These are phyloP conservation scores for Dryadomyces quercivorus DNA, from an alignment of 2,329 filamentous ascomycete species.

Conservation along the genomic window DNA sequence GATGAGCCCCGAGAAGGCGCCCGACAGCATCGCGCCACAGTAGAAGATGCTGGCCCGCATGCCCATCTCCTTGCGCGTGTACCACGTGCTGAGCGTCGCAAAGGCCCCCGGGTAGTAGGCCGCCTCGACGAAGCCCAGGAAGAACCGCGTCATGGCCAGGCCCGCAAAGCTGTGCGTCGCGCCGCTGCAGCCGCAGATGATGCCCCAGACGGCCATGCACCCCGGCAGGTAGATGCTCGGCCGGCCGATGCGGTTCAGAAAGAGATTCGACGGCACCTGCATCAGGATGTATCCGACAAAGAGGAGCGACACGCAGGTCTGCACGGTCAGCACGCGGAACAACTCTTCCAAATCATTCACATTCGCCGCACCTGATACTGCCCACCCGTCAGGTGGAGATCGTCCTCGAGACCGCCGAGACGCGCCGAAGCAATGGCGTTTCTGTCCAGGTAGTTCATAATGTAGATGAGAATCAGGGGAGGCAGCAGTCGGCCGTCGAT, in stretches of 20 bases:
- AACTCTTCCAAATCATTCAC: too few relatives aligned
- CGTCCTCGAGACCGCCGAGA: constrained; percentile 32
- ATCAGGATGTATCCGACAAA: constrained; percentile 17
- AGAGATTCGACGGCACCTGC: constrained; percentile 16
- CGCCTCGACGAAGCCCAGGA: constrained; percentile 23
- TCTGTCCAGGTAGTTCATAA: constrained; percentile 53
- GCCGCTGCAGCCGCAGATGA: constrained; percentile 16
- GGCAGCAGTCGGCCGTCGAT: constrained; percentile 55
- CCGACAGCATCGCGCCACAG: constrained; percentile 50
- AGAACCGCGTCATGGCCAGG: constrained; percentile 21
- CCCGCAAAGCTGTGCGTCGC: constrained; percentile 17
- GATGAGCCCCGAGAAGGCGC: constrained; percentile 51
- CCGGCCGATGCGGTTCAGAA: constrained; percentile 15
- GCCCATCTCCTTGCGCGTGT: constrained; percentile 50
- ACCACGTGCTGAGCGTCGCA: constrained; percentile 42
- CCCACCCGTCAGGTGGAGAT: constrained; percentile 19
- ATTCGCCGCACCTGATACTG: constrained; percentile 25
- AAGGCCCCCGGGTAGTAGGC: constrained; percentile 27
- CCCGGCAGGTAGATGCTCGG: constrained; percentile 22
- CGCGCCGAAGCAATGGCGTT: constrained; percentile 46
- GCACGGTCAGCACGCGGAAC: neutral
- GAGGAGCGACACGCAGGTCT: constrained; percentile 12
- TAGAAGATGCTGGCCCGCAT: constrained; percentile 42
- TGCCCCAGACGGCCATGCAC: constrained; percentile 19
- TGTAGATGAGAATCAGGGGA: constrained; percentile 57